Evolutionary conservation across 2,329 filamentous ascomycete genomes (phyloP).

Genomic region (Didymosphaeria variabile): DNA sequence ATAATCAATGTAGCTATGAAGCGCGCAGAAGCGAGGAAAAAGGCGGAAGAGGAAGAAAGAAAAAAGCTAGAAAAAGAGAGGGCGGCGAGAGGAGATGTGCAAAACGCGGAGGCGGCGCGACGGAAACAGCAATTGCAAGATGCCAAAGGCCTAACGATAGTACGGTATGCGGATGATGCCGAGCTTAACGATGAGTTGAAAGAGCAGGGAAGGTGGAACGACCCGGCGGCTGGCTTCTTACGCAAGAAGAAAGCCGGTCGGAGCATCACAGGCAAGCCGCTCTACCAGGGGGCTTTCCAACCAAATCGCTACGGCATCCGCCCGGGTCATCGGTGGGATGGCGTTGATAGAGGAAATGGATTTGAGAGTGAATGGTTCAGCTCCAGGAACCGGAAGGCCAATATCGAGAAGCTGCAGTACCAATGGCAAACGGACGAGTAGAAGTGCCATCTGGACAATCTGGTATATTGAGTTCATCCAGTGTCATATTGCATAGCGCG

Average conservation of each 20-base stretch:
- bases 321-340: constrained; percentile 95
- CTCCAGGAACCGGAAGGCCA: constrained; percentile 78
- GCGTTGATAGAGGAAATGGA: constrained; percentile 90
- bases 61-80: constrained; percentile 73
- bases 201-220: constrained; percentile 84
- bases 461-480: neutral
- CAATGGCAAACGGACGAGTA: constrained; percentile 96
- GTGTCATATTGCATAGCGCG: constrained; percentile 11
- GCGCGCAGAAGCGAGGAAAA: constrained; percentile 83
- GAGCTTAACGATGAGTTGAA: constrained; percentile 86
- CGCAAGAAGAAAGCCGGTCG: constrained; percentile 59
- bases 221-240: constrained; percentile 87
- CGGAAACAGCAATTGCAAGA: constrained; percentile 76
- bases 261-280: constrained; percentile 64
- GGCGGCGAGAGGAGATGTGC: constrained; percentile 84
- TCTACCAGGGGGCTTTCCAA: constrained; percentile 81
- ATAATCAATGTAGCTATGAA: constrained; percentile 93
- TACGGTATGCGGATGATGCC: constrained; percentile 82
- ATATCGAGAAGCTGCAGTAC: constrained; percentile 84
- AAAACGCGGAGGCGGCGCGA: constrained; percentile 72
- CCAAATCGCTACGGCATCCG: constrained; percentile 95
- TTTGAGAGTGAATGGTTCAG: constrained; percentile 95
- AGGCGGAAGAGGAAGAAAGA: constrained; percentile 73
- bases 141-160: constrained; percentile 82
- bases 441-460: neutral